Base-by-base conservation (phyloP, 2,329 filamentous ascomycete genomes). In the Fusarium tupiense region DNA sequence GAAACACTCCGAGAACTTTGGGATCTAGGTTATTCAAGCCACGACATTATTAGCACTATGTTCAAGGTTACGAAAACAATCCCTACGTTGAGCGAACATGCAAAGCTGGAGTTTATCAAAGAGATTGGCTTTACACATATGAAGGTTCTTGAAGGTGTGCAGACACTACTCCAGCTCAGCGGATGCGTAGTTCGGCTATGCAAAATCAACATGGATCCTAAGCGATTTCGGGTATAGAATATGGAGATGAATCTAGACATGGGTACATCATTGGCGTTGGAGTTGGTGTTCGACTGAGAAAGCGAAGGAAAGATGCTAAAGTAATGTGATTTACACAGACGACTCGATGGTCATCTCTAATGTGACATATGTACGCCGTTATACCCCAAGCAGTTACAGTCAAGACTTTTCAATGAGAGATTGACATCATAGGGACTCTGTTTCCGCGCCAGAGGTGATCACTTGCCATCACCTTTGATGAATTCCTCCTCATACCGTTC, bases 51-150 rank as follows among this genome's bases (percentile, higher is more conserved):
- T 83, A 97, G 93, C 84, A 99, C 96, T 71, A 99, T 99, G 96
- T 98, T 99, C 88, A 92, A 93, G 80, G 96, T 99, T 69, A 98
- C 96, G 52, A 99, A 98, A 87, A 97, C 95, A 4, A 95, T 98
- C 68, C 93, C 94, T 5, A 94, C 93, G 4, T 86, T 99, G 64
- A 96, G 94, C 76, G 96, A 99, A 84, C 95, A 98, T 83, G 91
- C 95, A 22, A 98, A 98, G 86, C 87, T 99, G 71, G 96, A 98
- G 81, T 99, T 98, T 78, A 97, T 98, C 85, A 96, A 95, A 85
- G 96, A 98, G 85, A 99, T 99, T 83, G 96, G 96, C 61, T 98
- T 98, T 83, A 97, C 96, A 6, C 96, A 99, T 81, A 99, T 99
- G 96, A 95, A 97, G 82, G 96, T 99, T 64, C 86, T 99, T n/a